Conservation (phyloP, 2,329 filamentous ascomycete genomes). For the Tetracladium maxilliforme region DNA sequence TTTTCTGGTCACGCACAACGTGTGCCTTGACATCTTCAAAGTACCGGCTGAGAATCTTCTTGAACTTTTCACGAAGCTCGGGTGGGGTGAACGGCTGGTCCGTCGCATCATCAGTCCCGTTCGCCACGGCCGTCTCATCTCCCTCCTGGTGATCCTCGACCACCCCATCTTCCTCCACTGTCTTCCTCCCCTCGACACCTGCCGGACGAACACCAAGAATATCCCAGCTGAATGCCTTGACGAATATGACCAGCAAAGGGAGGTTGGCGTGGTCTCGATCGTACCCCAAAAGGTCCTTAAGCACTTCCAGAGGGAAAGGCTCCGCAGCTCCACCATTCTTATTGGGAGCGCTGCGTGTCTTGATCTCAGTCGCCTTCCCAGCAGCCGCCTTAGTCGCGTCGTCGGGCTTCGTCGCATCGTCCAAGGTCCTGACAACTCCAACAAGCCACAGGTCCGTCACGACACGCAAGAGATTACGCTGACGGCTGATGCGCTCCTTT, state of each 20-base stretch:
- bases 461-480: slow-evolving; percentile 73
- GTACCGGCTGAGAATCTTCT: slow-evolving; percentile 71
- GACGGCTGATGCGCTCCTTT: slow-evolving; percentile 77
- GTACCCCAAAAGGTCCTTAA: slow-evolving; percentile 89
- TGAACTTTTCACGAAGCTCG: slow-evolving; percentile 75
- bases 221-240: slow-evolving; percentile 95
- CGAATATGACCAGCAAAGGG: slow-evolving; percentile 83
- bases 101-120: slow-evolving; percentile 28
- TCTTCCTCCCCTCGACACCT: slow-evolving; percentile 67
- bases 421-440: slow-evolving; percentile 69
- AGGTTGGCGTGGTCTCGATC: slow-evolving; percentile 87
- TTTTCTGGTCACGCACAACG: slow-evolving; percentile 81
- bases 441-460: slow-evolving; percentile 96
- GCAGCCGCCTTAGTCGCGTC: slow-evolving; percentile 37
- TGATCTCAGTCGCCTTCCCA: slow-evolving; percentile 47
- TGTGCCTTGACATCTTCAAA: slow-evolving; percentile 88
- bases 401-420: slow-evolving; percentile 47
- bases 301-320: slow-evolving; percentile 90
- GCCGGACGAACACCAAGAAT: slow-evolving; percentile 65
- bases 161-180: slow-evolving; percentile 65
- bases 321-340: slow-evolving; percentile 59
- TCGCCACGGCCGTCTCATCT: slow-evolving; percentile 31
- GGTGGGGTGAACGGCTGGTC: slow-evolving; percentile 63
- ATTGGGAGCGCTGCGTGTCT: slow-evolving; percentile 33
- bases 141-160: slow-evolving; percentile 36